Percentiles rank a stretch among this genome's conserved stretches.
These are phyloP conservation scores for Podosphaera xanthii DNA, from an alignment of 2,329 filamentous ascomycete species.

Conservation along the genomic window DNA sequence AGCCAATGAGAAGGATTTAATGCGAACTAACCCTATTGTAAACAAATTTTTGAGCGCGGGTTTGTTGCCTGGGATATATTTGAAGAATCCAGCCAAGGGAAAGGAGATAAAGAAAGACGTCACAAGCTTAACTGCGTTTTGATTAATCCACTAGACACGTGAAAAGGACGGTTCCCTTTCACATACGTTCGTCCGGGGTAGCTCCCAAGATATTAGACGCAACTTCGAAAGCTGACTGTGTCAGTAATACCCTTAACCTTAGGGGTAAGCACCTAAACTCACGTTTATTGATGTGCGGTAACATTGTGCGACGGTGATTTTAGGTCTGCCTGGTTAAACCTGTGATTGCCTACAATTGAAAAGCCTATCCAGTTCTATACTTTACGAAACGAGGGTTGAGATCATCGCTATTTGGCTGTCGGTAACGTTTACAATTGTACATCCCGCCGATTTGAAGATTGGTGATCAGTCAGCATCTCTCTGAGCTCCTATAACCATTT, in stretches of 20 bases:
- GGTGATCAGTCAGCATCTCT: not conserved
- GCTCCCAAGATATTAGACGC: constrained; percentile 32
- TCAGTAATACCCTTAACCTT: constrained; percentile 8
- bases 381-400: not conserved
- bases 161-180: not conserved
- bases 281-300: constrained; percentile 41
- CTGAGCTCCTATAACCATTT: not conserved
- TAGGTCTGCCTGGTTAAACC: not conserved
- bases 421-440: too few relatives aligned
- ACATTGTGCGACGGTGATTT: constrained; percentile 21
- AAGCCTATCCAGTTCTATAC: not conserved
- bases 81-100: constrained; percentile 68
- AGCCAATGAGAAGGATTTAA: not conserved
- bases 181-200: constrained; percentile 39
- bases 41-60: constrained; percentile 77
- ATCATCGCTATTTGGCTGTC: not conserved
- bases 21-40: constrained; percentile 41
- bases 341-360: not conserved
- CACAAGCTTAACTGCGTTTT: constrained; percentile 61
- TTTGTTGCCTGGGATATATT: constrained; percentile 67
- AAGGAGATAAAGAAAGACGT: constrained; percentile 80
- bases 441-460: too few relatives aligned
- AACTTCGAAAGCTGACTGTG: constrained; percentile 33
- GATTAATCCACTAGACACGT: not conserved
- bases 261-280: constrained; percentile 12